phyloP scores from a whole-genome alignment of 305 asterid genomes.

The Plantago lanceolata region DNA sequence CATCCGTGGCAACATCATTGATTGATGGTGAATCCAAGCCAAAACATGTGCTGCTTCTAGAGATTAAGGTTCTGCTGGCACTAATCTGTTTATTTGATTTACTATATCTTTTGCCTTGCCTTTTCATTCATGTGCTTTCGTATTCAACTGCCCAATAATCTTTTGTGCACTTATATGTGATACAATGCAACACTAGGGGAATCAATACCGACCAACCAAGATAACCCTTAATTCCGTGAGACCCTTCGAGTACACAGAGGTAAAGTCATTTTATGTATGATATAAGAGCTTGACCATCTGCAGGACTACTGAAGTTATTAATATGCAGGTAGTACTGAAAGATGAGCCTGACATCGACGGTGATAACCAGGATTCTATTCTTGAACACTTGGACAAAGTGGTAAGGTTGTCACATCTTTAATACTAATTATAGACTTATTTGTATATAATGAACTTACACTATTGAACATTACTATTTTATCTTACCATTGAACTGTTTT shows the following conservation, averaged over 20 bases:
- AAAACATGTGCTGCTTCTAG: conserved; percentile 89
- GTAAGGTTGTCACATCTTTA: conserved; percentile 34
- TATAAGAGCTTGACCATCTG: conserved; percentile 24
- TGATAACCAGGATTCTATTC: conserved; percentile 86
- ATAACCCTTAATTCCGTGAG: conserved; percentile 89
- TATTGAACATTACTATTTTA: too few relatives aligned
- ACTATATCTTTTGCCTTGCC: background rate
- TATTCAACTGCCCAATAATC: conserved; percentile 9
- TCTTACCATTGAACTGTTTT: background rate
- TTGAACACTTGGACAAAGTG: conserved; percentile 90
- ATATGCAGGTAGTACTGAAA: conserved; percentile 73
- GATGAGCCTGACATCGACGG: conserved; percentile 88
- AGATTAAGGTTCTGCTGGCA: conserved; percentile 65
- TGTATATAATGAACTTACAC: background rate
- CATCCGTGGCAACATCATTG: conserved; percentile 93
- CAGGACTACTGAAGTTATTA: conserved; percentile 28
- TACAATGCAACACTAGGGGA: conserved; percentile 50
- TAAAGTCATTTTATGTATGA: conserved; percentile 33
- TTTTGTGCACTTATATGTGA: conserved; percentile 21
- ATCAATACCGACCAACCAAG: conserved; percentile 93
- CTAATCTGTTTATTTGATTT: conserved; percentile 8
- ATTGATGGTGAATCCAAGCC: conserved; percentile 98
- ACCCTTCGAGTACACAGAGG: conserved; percentile 94
- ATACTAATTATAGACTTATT: conserved; percentile 1
- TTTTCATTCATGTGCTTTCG: conserved; percentile 11